Evolutionary conservation across 78 protist species (phyloP).

Genomic region (slime mould (Dictyostelium discoideum)): DNA sequence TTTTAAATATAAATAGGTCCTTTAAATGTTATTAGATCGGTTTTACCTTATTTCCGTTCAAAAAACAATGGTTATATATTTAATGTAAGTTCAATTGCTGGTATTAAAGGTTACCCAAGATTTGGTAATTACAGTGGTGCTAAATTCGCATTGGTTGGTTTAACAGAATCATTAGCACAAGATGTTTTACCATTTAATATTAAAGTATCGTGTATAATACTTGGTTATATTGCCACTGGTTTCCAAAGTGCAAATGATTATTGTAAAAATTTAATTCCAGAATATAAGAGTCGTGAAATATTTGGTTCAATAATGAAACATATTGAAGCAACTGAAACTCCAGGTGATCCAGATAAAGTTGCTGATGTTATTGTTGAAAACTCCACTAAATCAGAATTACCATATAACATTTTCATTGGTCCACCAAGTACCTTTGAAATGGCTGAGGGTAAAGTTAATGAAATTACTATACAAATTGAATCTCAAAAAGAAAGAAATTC

Average conservation of each 20-base stretch:
- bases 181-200: constrained; percentile 17
- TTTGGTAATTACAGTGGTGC: not conserved
- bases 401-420: constrained; percentile 6
- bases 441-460: not conserved
- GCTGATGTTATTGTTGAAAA: not conserved
- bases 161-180: not conserved
- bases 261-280: not conserved
- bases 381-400: not conserved
- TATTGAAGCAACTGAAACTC: not conserved
- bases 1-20: not conserved
- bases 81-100: constrained; percentile 1
- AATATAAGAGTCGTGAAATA: too few relatives aligned
- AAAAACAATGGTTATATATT: not conserved
- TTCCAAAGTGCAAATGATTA: not conserved
- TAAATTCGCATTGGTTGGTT: constrained; percentile 2
- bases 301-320: not conserved
- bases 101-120: not conserved
- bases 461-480: not conserved
- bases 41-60: not conserved
- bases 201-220: not conserved
- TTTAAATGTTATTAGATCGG: not conserved
- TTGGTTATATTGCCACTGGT: constrained; percentile 4
- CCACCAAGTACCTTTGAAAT: not conserved
- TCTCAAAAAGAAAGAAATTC: constrained; percentile 32
- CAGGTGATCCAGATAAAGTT: not conserved